Evolutionary conservation across 2,329 filamentous ascomycete species (phyloP), one percentile per base, ranked within the genome.

Genomic region (Aspergillus hortae): DNA sequence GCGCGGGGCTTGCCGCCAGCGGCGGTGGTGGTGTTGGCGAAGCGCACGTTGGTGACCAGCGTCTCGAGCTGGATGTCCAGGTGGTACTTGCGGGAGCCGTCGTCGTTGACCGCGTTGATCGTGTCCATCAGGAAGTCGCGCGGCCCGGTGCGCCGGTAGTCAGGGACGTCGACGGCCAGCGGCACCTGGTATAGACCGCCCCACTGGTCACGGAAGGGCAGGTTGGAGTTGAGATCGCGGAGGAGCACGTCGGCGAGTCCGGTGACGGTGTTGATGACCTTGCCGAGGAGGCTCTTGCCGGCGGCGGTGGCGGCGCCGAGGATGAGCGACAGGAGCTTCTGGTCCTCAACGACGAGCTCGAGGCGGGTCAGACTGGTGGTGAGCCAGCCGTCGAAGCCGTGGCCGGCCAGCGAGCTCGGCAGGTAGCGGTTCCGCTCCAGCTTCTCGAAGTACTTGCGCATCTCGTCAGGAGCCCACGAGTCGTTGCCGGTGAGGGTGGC

Each of bases 311-410:
- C 79, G 30, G 76, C 80, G 2, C 79, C 78, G 11, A 74, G 61
- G 30, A 83, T 63, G 51, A 83, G 56, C 44, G 77, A 80, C 19
- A 83, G 62, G 4, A 86, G 72, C 62, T 83, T 76, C 1, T 72
- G 68, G 53, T 86, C 83, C 14, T 72, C 63, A 2, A 79, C 64
- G 2, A 81, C 76, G 25, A 85, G 72, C 12, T 67, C 73, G 41
- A 84, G 66, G 6, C 79, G 76, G 0, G 81, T 77, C 4, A 75
- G 67, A 52, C 76, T 74, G 1, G 79, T 82, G 23, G 68, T 65
- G 15, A 84, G 72, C 82, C 82, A 86, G 21, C 83, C 83, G 27
- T 76, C 61, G 56, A 75, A 80, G 11, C 83, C 83, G 58, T 86
- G 83, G 4, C 81, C 82, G 19, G 38, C 41, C 46, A 63, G 54